A percentile compares a stretch with the other conserved stretches of the same genome.
These are phyloP conservation scores for Cytospora schulzeri DNA, from an alignment of 2,329 filamentous ascomycete genomes.

Conservation along the genomic window DNA sequence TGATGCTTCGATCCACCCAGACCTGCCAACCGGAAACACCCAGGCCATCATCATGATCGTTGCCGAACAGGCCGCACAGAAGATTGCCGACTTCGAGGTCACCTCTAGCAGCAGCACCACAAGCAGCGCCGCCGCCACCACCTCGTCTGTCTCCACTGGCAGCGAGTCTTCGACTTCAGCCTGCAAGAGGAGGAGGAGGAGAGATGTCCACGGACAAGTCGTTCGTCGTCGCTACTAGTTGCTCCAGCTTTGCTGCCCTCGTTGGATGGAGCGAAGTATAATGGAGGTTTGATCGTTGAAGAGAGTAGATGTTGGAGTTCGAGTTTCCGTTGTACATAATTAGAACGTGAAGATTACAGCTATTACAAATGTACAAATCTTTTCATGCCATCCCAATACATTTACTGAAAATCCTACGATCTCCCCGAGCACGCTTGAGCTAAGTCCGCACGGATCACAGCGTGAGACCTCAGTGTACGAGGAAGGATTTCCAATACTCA, in stretches of 20 bases:
- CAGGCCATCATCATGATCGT: constrained; percentile 45
- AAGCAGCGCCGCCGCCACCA: background rate
- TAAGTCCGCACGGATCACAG: no score
- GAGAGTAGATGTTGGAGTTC: background rate
- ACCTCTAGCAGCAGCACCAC: background rate
- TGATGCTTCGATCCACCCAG: constrained; percentile 65
- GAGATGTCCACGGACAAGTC: constrained; percentile 5
- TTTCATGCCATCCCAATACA: background rate
- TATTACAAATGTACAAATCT: constrained; percentile 4
- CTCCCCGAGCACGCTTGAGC: no score
- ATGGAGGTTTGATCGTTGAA: background rate
- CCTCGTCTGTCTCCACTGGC: no score
- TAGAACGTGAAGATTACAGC: background rate
- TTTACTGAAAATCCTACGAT: no score
- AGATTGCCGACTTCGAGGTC: constrained; percentile 24
- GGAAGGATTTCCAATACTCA: no score
- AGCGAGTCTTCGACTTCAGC: background rate
- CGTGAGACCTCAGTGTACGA: no score
- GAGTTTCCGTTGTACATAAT: constrained; percentile 18
- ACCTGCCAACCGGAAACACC: constrained; percentile 65
- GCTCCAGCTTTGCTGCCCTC: background rate
- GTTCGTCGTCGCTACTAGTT: constrained; percentile 9
- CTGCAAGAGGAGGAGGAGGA: constrained; percentile 7
- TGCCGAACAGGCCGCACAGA: constrained; percentile 41
- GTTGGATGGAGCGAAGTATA: background rate